Evolutionary conservation across 345 rosid genomes (phyloP).

Genomic region (Erucastrum elatum): DNA sequence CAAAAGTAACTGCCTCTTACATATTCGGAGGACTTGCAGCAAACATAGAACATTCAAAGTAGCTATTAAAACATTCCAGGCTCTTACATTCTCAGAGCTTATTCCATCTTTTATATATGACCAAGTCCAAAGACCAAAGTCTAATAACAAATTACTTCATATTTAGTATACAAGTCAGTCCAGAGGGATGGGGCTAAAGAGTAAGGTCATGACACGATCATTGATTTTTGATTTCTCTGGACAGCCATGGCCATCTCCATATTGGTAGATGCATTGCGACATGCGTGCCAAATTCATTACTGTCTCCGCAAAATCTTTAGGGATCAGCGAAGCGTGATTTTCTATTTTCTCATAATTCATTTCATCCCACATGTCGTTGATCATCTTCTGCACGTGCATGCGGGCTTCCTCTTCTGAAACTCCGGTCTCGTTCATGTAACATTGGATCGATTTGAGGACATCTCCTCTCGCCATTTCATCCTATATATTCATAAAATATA

Average conservation of each 20-base stretch:
- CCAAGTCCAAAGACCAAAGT: neutral
- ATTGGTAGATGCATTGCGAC: conserved; percentile 39
- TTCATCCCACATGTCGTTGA: conserved; percentile 42
- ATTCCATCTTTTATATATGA: neutral
- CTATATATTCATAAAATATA: conserved; percentile 18
- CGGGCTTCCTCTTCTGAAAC: conserved; percentile 40
- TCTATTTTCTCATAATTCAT: conserved; percentile 33
- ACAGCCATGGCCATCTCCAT: conserved; percentile 45
- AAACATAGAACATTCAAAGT: neutral
- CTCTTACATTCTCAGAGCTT: neutral
- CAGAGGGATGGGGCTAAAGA: conserved; percentile 23
- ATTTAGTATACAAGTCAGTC: conserved; percentile 5
- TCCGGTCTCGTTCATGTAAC: conserved; percentile 45
- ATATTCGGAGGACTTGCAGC: neutral
- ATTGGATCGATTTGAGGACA: conserved; percentile 18
- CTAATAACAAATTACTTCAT: neutral
- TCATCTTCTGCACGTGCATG: conserved; percentile 21
- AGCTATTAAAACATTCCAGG: neutral
- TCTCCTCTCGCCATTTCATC: conserved; percentile 39
- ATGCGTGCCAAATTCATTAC: conserved; percentile 37
- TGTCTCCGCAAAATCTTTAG: conserved; percentile 13
- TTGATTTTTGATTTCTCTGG: conserved; percentile 21
- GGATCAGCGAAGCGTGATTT: neutral
- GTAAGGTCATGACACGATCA: conserved; percentile 25
- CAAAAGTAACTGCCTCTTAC: neutral